phyloP scores from a whole-genome alignment of 2,329 filamentous ascomycete species.

The Graphilbum sp. region DNA sequence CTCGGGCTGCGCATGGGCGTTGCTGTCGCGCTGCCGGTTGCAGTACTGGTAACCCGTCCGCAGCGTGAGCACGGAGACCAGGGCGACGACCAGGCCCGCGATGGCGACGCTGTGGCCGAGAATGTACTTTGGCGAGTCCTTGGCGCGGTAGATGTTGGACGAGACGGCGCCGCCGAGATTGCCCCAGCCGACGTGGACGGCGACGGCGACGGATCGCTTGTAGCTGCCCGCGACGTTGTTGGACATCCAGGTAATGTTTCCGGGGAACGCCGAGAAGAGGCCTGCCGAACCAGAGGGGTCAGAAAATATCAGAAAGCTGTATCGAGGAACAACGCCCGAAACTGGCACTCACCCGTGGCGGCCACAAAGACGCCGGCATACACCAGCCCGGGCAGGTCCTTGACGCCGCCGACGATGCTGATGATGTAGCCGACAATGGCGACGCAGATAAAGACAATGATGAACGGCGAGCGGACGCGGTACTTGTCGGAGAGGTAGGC shows the following conservation, averaged over 20 bases:
- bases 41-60: too few species aligned
- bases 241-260: slow-evolving; percentile 32
- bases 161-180: slow-evolving; percentile 28
- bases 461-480: slow-evolving; percentile 2
- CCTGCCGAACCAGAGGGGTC: slow-evolving; percentile 22
- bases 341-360: too few species aligned
- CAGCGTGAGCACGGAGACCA: too few species aligned
- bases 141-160: slow-evolving; percentile 18
- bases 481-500: slow-evolving; percentile 1
- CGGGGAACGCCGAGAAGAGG: slow-evolving; percentile 31
- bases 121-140: slow-evolving; percentile 25
- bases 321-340: too few species aligned
- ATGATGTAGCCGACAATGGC: slow-evolving; percentile 1
- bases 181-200: neutral
- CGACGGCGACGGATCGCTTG: slow-evolving; percentile 1
- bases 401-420: too few species aligned
- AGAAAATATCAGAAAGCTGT: slow-evolving; percentile 22
- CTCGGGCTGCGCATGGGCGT: too few species aligned
- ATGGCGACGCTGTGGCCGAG: slow-evolving; percentile 20
- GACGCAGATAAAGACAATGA: neutral
- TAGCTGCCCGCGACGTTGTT: slow-evolving; percentile 1
- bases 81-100: too few species aligned
- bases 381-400: too few species aligned
- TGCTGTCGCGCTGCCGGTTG: too few species aligned
- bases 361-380: too few species aligned